Conservation (phyloP, 108 stramenopile genomes). For the Cyclotella choctawhatcheeana region DNA sequence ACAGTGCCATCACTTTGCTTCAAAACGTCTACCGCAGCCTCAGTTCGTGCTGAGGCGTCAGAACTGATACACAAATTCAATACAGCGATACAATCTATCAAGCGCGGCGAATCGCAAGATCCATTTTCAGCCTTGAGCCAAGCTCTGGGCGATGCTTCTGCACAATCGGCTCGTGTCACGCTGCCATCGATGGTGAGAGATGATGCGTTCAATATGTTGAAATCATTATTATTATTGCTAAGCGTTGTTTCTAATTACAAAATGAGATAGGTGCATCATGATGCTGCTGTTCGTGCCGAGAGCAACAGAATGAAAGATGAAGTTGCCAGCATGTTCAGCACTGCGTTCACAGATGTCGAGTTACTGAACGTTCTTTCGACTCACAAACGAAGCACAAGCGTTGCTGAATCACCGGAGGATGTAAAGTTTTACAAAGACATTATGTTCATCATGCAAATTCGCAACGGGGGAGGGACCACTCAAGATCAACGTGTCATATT, state of each 20-base stretch:
- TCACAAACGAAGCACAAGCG: neutral
- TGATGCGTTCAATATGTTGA: conserved; percentile 6
- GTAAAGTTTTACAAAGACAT: neutral
- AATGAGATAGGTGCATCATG: too few relatives aligned
- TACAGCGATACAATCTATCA: neutral
- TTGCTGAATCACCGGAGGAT: neutral
- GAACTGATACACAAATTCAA: neutral
- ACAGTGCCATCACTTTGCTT: conserved; percentile 1
- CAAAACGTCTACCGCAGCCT: neutral
- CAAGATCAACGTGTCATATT: neutral
- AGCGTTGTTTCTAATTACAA: neutral
- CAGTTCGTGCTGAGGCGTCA: neutral
- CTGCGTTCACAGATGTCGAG: neutral
- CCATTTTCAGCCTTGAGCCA: conserved; percentile 20
- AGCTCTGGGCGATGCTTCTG: conserved; percentile 26
- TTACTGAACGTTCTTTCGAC: neutral
- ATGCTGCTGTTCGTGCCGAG: neutral
- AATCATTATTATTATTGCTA: neutral
- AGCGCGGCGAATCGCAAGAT: neutral
- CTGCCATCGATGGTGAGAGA: conserved; percentile 33
- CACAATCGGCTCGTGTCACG: conserved; percentile 17
- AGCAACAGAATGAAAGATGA: conserved; percentile 13
- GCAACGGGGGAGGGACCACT: conserved; percentile 6
- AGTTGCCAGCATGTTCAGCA: conserved; percentile 8
- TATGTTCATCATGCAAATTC: neutral